phyloP scores from a whole-genome alignment of 192 early-diverging fungal genomes.

The Gigaspora rosea region DNA sequence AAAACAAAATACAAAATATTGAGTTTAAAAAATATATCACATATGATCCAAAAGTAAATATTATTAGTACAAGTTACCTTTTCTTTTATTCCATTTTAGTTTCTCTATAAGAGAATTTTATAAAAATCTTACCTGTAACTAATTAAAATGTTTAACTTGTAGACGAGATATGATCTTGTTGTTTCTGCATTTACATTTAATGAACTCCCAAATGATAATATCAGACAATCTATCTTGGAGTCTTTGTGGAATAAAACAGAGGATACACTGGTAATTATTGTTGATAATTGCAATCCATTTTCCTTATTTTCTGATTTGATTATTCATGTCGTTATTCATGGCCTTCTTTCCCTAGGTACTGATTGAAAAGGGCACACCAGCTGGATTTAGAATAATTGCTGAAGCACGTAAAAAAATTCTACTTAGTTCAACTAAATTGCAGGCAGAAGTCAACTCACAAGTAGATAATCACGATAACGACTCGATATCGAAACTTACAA shows the following conservation, averaged over 20 bases:
- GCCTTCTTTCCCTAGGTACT: slow-evolving; percentile 50
- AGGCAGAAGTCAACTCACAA: slow-evolving; percentile 38
- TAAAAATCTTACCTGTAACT: no score
- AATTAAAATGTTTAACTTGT: background rate
- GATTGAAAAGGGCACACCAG: slow-evolving; percentile 80
- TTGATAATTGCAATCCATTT: background rate
- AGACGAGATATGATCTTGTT: slow-evolving; percentile 64
- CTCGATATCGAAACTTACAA: background rate
- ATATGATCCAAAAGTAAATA: slow-evolving; percentile 45
- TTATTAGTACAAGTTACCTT: background rate
- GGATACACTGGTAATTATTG: slow-evolving; percentile 62
- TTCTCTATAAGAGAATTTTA: background rate
- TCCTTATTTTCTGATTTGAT: background rate
- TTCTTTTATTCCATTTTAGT: background rate
- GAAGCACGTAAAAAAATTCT: slow-evolving; percentile 71
- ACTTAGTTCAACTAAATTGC: slow-evolving; percentile 38
- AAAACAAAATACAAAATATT: slow-evolving; percentile 35
- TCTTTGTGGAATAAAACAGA: slow-evolving; percentile 78
- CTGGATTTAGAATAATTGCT: slow-evolving; percentile 65
- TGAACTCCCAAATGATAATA: slow-evolving; percentile 68
- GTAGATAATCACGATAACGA: slow-evolving; percentile 11
- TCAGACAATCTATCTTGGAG: slow-evolving; percentile 65
- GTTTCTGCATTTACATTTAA: slow-evolving; percentile 71
- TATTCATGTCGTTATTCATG: background rate
- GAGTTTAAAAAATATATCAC: slow-evolving; percentile 67